A percentile compares a stretch with the other conserved stretches of the same genome.
Conservation (phyloP, 106 monocot species). For the Acorus gramineus region DNA sequence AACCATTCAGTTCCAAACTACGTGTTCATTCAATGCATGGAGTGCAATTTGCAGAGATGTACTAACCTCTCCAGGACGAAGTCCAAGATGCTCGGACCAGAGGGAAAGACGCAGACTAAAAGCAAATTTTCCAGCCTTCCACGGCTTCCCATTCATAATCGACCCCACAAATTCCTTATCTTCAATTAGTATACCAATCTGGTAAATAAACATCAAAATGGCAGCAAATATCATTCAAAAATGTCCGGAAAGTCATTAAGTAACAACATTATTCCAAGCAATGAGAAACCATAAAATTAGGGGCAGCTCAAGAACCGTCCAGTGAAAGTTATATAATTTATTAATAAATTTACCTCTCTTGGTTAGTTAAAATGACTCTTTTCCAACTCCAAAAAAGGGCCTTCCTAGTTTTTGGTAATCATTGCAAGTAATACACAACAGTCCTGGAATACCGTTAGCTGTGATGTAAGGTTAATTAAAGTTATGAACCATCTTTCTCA, state of each 20-base stretch:
- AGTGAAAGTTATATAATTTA: too few species aligned
- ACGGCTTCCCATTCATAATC: conserved; percentile 76
- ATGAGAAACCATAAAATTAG: too few species aligned
- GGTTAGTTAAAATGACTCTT: too few species aligned
- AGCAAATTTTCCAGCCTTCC: conserved; percentile 93
- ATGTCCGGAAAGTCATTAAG: background rate
- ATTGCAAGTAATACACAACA: too few species aligned
- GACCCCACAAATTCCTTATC: conserved; percentile 82
- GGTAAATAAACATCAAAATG: conserved; percentile 7
- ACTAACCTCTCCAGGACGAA: conserved; percentile 73
- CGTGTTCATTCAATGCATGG: background rate
- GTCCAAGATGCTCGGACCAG: conserved; percentile 92
- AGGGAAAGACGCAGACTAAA: conserved; percentile 86
- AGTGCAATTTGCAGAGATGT: background rate
- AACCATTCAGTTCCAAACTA: background rate
- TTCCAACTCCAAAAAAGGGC: too few species aligned
- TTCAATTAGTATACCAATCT: conserved; percentile 98
- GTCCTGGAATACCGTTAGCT: too few species aligned
- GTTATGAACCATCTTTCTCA: too few species aligned
- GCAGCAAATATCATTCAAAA: background rate
- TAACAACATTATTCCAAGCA: background rate
- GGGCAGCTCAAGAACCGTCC: too few species aligned
- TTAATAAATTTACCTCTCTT: too few species aligned
- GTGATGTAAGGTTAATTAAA: too few species aligned
- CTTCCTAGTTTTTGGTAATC: too few species aligned